These are phyloP conservation scores for Protea cynaroides DNA, from an alignment of 164 flowering plant species.

Conservation along the genomic window DNA sequence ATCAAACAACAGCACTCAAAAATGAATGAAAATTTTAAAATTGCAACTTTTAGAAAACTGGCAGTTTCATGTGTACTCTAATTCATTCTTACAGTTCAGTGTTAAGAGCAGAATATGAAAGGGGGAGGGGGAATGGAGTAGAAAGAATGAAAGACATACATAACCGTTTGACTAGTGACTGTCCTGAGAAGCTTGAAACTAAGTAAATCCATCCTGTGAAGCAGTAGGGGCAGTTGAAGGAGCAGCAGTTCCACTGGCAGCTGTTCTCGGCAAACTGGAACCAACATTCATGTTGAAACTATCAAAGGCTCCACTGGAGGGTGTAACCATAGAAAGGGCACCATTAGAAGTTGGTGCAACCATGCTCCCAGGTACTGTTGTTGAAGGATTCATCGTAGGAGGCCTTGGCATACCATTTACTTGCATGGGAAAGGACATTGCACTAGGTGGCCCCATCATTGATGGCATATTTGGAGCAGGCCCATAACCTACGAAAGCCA, in stretches of 20 bases:
- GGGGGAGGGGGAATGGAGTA: neutral
- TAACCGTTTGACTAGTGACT: conserved; percentile 20
- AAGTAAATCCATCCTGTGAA: conserved; percentile 13
- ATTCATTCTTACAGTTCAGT: no score
- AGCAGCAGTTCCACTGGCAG: conserved; percentile 8
- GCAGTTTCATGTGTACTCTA: no score
- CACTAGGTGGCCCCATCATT: conserved; percentile 58
- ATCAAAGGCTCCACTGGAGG: conserved; percentile 37
- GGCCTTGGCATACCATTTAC: conserved; percentile 52
- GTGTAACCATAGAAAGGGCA: conserved; percentile 34
- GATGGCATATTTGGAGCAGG: conserved; percentile 45
- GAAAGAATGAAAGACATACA: neutral
- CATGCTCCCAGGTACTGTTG: conserved; percentile 36
- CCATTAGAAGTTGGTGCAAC: conserved; percentile 35
- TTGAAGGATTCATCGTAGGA: conserved; percentile 25
- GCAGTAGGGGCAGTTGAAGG: conserved; percentile 6
- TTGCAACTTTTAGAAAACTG: no score
- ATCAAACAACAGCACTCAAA: no score
- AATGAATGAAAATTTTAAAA: no score
- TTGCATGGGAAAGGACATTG: conserved; percentile 46
- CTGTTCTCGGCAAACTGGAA: conserved; percentile 11
- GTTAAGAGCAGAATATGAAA: neutral
- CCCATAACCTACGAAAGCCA: conserved; percentile 34
- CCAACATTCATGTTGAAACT: conserved; percentile 21
- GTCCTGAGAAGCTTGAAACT: conserved; percentile 35